These are phyloP conservation scores for Linderniella brevidens DNA, from an alignment of 257 asterid genomes.

Conservation along the genomic window DNA sequence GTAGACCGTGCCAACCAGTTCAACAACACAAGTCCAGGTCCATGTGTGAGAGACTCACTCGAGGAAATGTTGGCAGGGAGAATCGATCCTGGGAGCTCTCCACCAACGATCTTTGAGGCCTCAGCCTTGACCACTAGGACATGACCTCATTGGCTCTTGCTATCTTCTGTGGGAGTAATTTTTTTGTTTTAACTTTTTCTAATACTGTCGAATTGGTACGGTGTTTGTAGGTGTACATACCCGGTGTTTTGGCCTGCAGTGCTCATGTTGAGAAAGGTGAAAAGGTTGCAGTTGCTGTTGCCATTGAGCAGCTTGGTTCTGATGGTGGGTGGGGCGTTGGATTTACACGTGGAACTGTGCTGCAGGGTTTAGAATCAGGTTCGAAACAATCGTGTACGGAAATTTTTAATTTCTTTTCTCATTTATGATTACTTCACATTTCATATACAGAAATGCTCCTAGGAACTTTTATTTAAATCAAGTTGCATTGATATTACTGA, in stretches of 20 bases:
- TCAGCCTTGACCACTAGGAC: too few species aligned
- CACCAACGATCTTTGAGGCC: too few species aligned
- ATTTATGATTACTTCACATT: background rate
- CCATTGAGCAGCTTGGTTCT: slow-evolving; percentile 60
- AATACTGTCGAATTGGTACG: too few species aligned
- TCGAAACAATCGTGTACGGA: background rate
- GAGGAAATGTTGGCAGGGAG: too few species aligned
- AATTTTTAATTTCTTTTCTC: background rate
- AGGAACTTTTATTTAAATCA: background rate
- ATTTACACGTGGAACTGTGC: slow-evolving; percentile 80
- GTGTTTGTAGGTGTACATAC: slow-evolving; percentile 61
- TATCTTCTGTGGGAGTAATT: too few species aligned
- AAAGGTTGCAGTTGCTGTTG: slow-evolving; percentile 78
- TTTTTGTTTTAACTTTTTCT: too few species aligned
- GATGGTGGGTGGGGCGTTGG: slow-evolving; percentile 89
- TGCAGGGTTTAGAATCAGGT: slow-evolving; percentile 70
- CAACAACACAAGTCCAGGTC: too few species aligned
- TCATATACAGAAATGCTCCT: background rate
- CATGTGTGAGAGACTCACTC: too few species aligned
- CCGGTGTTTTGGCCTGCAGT: slow-evolving; percentile 99
- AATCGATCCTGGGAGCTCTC: too few species aligned
- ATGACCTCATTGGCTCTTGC: too few species aligned
- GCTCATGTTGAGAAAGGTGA: slow-evolving; percentile 94
- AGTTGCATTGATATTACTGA: background rate
- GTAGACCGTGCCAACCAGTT: too few species aligned